phyloP scores from a whole-genome alignment of 805 yeast species.

The Metschnikowia orientalis region DNA sequence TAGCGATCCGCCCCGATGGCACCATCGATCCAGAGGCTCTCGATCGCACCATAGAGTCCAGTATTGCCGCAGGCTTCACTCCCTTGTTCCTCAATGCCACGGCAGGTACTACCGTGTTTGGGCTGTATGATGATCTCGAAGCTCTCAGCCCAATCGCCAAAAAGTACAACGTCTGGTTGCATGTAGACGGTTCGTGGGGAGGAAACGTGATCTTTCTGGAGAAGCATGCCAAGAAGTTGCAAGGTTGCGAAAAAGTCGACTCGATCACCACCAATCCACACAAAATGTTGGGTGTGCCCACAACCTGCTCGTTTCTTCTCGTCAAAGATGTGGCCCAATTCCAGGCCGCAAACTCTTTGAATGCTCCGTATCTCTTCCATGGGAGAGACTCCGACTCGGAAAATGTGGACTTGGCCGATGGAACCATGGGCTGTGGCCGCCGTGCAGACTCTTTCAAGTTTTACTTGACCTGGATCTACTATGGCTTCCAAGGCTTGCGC shows the following conservation, averaged over 20 bases:
- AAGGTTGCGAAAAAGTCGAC: conserved; percentile 64
- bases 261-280: conserved; percentile 82
- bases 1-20: conserved; percentile 54
- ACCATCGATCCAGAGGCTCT: conserved; percentile 49
- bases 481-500: conserved; percentile 64
- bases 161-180: conserved; percentile 64
- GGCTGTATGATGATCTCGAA: conserved; percentile 69
- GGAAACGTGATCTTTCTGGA: conserved; percentile 72
- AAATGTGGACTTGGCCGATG: conserved; percentile 76
- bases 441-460: conserved; percentile 77
- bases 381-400: conserved; percentile 46
- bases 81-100: conserved; percentile 79
- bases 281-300: conserved; percentile 85
- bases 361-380: conserved; percentile 81
- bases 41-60: conserved; percentile 39
- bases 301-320: conserved; percentile 67
- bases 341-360: conserved; percentile 67
- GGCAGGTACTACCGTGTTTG: conserved; percentile 87
- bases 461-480: conserved; percentile 77
- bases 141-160: conserved; percentile 53
- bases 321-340: conserved; percentile 64
- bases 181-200: conserved; percentile 90
- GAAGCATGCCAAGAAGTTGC: conserved; percentile 40
- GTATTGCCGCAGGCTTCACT: conserved; percentile 52
- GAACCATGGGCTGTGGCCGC: conserved; percentile 90